Base-by-base conservation (phyloP, 148 eudicot genomes). In the Rhododendron vialii region DNA sequence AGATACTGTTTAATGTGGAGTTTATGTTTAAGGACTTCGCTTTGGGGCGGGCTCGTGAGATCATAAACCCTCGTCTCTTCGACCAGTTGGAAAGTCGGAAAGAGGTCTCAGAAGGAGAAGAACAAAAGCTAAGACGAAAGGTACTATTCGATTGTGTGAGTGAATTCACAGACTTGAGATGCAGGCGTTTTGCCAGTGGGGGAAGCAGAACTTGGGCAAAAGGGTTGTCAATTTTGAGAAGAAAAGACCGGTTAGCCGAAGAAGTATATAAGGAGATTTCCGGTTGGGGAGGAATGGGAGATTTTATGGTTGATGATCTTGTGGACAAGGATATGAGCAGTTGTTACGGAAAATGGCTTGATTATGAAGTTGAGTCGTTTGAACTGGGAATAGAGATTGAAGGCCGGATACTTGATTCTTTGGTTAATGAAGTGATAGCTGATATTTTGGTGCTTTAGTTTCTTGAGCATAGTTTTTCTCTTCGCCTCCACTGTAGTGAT, bases 311-410 rank as follows among this genome's bases (percentile, higher is more conserved):
- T 71, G 99, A 98, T 85, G 98, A 95, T 80, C 93, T 95, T 33
- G 95, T 95, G n/a, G 98, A 95, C 88, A 93, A 91, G 86, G 98
- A 98, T 75, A 98, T 98, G 99, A 94, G 98, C 86, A 92, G 91
- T 89, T 87, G 86, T 35, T 84, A 88, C 74, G 95, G 98, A 76
- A 93, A 87, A 88, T 98, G 99, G 99, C 86, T 93, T n/a, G 97
- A 95, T 47, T 94, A 89, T 82, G 94, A 94, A 61, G 90, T 88
- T 13, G 98, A 98, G 87, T 96, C 89, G 57, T 93, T 90, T 86
- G 94, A 90, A 86, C 81, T 95, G 36, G 98, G 95, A 79, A 85
- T 92, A 30, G 93, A 95, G 85, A 91, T 95, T 73, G 95, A 94
- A 89, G 89, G 83, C 11, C 85, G 90, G 55, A 90, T 98, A 45